A percentile compares a stretch with the other conserved stretches of the same genome.
These are phyloP conservation scores for Cydonia oblonga DNA, from an alignment of 331 rosid genomes.

Conservation along the genomic window DNA sequence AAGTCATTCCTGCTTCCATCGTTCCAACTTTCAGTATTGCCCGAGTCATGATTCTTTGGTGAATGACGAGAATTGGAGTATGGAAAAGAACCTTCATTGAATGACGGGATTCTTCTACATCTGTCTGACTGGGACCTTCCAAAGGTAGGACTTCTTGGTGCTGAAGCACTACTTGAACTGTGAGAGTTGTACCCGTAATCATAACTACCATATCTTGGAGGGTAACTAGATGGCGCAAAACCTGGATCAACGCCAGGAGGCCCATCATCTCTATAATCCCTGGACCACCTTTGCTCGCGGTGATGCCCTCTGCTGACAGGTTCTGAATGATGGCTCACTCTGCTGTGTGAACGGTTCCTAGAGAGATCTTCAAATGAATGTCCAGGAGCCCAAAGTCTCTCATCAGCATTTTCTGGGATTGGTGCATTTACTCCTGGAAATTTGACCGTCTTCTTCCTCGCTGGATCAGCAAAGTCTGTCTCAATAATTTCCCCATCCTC, in stretches of 20 bases:
- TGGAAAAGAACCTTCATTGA: conserved; percentile 44
- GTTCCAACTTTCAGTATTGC: conserved; percentile 23
- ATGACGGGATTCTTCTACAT: conserved; percentile 38
- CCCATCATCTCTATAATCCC: conserved; percentile 58
- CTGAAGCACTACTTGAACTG: background rate
- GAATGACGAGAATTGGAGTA: conserved; percentile 24
- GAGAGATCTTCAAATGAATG: conserved; percentile 29
- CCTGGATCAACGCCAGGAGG: conserved; percentile 77
- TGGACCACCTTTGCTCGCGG: conserved; percentile 47
- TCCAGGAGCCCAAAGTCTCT: conserved; percentile 53
- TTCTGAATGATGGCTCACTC: conserved; percentile 34
- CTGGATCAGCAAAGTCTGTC: conserved; percentile 28
- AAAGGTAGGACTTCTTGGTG: conserved; percentile 23
- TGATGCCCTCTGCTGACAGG: conserved; percentile 41
- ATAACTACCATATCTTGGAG: conserved; percentile 46
- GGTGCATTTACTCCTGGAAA: conserved; percentile 91
- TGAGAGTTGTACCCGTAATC: conserved; percentile 18
- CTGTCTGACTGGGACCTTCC: conserved; percentile 40
- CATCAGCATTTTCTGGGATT: conserved; percentile 74
- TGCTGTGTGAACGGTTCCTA: conserved; percentile 43
- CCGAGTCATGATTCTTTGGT: conserved; percentile 16
- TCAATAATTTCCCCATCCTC: conserved; percentile 90
- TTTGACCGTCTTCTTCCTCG: conserved; percentile 46
- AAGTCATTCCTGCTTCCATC: conserved; percentile 28
- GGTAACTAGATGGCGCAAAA: conserved; percentile 39